These are phyloP conservation scores for Herpetomonas samuelpessoai DNA, from an alignment of 208 protist genomes.

Conservation along the genomic window DNA sequence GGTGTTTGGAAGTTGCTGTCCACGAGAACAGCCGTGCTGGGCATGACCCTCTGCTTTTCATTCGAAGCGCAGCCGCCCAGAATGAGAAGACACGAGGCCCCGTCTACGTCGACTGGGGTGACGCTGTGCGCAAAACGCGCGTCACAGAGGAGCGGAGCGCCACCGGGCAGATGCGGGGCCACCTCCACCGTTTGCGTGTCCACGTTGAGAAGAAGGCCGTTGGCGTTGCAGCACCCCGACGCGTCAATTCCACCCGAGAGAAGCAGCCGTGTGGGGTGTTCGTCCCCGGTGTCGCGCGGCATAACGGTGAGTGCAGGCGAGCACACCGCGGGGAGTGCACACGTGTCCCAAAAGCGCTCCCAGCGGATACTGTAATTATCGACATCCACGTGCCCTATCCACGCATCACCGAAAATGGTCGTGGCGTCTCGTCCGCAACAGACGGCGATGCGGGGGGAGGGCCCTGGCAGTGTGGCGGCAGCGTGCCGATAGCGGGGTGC, in stretches of 20 bases:
- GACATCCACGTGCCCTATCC: conserved; percentile 22
- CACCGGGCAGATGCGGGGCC: conserved; percentile 13
- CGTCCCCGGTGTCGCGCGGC: neutral
- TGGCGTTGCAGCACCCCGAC: neutral
- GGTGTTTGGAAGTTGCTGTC: neutral
- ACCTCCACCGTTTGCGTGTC: neutral
- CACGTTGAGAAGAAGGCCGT: conserved; percentile 9
- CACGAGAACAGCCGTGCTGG: neutral
- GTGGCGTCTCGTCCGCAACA: conserved; percentile 43
- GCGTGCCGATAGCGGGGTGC: conserved; percentile 47
- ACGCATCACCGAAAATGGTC: conserved; percentile 33
- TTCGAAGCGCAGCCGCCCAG: conserved; percentile 55
- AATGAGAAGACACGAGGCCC: conserved; percentile 33
- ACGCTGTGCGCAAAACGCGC: conserved; percentile 69
- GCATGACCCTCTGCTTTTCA: conserved; percentile 19
- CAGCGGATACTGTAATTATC: conserved; percentile 20
- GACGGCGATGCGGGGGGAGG: conserved; percentile 28
- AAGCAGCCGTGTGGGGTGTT: conserved; percentile 1
- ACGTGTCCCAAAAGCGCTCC: conserved; percentile 13
- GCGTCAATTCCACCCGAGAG: conserved; percentile 15
- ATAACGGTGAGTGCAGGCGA: conserved; percentile 39
- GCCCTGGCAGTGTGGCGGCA: conserved; percentile 12
- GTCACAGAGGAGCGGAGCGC: conserved; percentile 10
- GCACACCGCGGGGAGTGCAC: conserved; percentile 35
- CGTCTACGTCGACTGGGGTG: conserved; percentile 31